A percentile compares a stretch with the other conserved stretches of the same genome.
phyloP scores from a whole-genome alignment of 805 yeast species.

The Sugiyamaella smithiae region DNA sequence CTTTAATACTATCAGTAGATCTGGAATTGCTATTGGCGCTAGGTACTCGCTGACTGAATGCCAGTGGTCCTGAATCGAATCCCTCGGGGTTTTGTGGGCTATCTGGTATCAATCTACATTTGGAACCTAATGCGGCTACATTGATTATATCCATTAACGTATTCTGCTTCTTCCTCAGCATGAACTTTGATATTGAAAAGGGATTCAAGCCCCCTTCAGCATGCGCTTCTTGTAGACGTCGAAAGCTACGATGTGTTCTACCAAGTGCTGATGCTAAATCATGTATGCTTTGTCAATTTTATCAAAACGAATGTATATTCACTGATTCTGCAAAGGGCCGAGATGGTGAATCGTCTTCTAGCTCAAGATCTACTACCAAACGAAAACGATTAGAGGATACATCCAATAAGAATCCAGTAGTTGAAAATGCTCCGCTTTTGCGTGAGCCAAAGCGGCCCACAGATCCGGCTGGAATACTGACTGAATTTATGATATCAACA shows the following conservation, averaged over 20 bases:
- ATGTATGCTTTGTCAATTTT: slow-evolving; percentile 14
- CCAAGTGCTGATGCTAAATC: not conserved
- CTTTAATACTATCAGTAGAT: too few relatives aligned
- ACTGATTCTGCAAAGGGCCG: not conserved
- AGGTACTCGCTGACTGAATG: too few relatives aligned
- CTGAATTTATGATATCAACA: not conserved
- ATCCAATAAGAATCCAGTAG: not conserved
- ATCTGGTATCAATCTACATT: too few relatives aligned
- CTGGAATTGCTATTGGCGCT: too few relatives aligned
- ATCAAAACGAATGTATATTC: slow-evolving; percentile 12
- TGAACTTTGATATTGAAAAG: not conserved
- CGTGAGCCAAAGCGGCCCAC: not conserved
- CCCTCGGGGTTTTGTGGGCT: too few relatives aligned
- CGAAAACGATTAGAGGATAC: too few relatives aligned
- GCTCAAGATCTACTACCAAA: not conserved
- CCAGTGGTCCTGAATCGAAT: too few relatives aligned
- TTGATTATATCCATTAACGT: too few relatives aligned
- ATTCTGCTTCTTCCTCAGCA: too few relatives aligned
- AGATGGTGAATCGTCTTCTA: not conserved
- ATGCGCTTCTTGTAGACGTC: slow-evolving; percentile 16
- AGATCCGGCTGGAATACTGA: not conserved
- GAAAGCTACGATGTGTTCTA: slow-evolving; percentile 16
- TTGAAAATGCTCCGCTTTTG: not conserved
- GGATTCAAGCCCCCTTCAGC: slow-evolving; percentile 17
- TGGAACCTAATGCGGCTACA: too few relatives aligned